phyloP scores from a whole-genome alignment of 306 rosid genomes.

The Rubus parviflorus region DNA sequence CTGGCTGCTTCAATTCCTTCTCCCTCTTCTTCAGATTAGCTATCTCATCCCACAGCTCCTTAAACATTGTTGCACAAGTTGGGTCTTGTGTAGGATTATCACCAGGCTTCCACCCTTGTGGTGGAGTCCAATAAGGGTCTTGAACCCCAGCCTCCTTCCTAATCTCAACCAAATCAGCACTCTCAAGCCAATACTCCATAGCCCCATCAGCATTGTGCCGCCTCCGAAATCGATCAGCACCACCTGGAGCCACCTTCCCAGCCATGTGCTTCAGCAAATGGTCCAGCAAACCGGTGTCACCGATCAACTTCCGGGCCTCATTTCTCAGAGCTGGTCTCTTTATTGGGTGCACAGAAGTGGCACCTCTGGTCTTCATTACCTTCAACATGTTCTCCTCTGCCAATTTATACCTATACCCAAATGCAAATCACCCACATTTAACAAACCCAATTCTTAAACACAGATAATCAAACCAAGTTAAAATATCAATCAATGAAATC shows the following conservation, averaged over 20 bases:
- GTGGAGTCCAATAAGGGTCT: constrained; percentile 92
- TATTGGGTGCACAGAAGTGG: constrained; percentile 64
- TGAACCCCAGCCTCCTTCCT: constrained; percentile 77
- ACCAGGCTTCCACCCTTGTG: constrained; percentile 85
- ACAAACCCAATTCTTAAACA: not conserved
- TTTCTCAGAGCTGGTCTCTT: constrained; percentile 66
- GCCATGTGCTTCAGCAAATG: constrained; percentile 97
- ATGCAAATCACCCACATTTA: not conserved
- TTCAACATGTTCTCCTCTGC: constrained; percentile 83
- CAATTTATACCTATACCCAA: constrained; percentile 52
- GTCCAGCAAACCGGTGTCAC: constrained; percentile 89
- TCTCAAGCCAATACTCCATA: constrained; percentile 96
- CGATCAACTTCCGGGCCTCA: constrained; percentile 77
- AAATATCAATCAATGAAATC: not conserved
- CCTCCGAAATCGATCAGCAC: constrained; percentile 66
- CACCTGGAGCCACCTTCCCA: constrained; percentile 88
- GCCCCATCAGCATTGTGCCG: constrained; percentile 89
- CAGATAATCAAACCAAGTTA: not conserved
- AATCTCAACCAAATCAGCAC: constrained; percentile 64
- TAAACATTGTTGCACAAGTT: constrained; percentile 45
- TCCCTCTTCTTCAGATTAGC: constrained; percentile 56
- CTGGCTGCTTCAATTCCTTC: constrained; percentile 39
- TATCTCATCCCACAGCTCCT: constrained; percentile 58
- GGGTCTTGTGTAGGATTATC: constrained; percentile 67
- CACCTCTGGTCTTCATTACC: constrained; percentile 68